A percentile compares a stretch with the other conserved stretches of the same genome.
These are phyloP conservation scores for Salicornia ramosissima DNA, from an alignment of 148 eudicot species.

Conservation along the genomic window DNA sequence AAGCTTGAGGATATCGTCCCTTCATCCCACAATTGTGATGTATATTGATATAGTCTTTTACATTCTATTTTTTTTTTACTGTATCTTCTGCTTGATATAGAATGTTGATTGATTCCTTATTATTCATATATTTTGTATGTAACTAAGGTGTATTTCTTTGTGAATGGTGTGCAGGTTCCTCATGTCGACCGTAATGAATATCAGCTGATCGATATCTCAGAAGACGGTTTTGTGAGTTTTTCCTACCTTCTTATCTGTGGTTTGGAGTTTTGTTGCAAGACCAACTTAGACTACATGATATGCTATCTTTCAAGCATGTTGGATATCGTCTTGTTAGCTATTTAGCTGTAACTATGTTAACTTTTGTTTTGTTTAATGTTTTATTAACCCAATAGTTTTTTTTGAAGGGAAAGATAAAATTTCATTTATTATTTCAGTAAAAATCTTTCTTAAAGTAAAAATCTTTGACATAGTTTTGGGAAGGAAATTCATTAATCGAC, in stretches of 20 bases:
- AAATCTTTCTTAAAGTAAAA: no score
- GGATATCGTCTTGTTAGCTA: background rate
- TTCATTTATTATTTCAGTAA: no score
- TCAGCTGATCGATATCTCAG: slow-evolving; percentile 80
- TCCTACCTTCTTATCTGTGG: background rate
- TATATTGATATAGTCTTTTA: slow-evolving; percentile 29
- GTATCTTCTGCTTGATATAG: background rate
- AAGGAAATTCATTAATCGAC: no score
- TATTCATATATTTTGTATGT: background rate
- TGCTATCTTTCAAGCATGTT: background rate
- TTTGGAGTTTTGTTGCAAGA: background rate
- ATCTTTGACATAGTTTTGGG: no score
- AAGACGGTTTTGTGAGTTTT: slow-evolving; percentile 67
- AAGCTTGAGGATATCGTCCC: slow-evolving; percentile 84
- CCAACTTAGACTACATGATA: background rate
- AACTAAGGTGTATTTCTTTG: background rate
- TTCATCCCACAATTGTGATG: slow-evolving; percentile 79
- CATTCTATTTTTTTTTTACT: background rate
- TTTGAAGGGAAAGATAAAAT: no score
- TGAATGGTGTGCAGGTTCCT: slow-evolving; percentile 48
- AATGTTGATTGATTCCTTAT: background rate
- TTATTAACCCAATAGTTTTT: no score
- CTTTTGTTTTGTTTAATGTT: background rate
- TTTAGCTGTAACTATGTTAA: background rate
- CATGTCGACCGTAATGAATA: slow-evolving; percentile 77